Evolutionary conservation across 2,329 filamentous ascomycete species (phyloP).

Genomic region (Claviceps spartinae): DNA sequence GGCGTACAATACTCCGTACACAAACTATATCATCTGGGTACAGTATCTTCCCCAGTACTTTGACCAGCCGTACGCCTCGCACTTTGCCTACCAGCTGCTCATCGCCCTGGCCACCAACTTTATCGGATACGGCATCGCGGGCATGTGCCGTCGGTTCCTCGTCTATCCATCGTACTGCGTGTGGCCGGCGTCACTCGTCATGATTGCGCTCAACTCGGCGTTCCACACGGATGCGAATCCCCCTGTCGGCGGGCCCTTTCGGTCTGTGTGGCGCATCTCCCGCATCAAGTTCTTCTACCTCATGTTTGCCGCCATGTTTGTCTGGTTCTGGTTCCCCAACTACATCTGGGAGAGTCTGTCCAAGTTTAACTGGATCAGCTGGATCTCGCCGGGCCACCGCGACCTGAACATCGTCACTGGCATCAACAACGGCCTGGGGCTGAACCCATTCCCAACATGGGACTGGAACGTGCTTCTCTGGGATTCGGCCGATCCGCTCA

Average conservation of each 20-base stretch:
- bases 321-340: conserved; percentile 46
- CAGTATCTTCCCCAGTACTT: conserved; percentile 40
- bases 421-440: conserved; percentile 29
- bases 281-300: conserved; percentile 38
- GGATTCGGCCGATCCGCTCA: conserved; percentile 30
- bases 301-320: conserved; percentile 38
- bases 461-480: conserved; percentile 34
- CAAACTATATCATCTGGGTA: conserved; percentile 41
- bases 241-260: conserved; percentile 27
- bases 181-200: conserved; percentile 43
- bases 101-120: conserved; percentile 42
- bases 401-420: conserved; percentile 29
- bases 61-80: conserved; percentile 38
- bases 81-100: conserved; percentile 40
- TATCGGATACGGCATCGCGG: conserved; percentile 47
- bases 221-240: conserved; percentile 34
- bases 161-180: conserved; percentile 43
- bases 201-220: conserved; percentile 39
- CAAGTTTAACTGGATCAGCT: conserved; percentile 43
- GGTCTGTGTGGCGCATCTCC: conserved; percentile 30
- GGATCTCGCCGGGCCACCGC: conserved; percentile 36
- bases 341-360: conserved; percentile 39
- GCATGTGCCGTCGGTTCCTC: conserved; percentile 37
- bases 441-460: conserved; percentile 33
- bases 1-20: conserved; percentile 38